Percentiles rank a stretch among this genome's conserved stretches.
Evolutionary conservation across 1,284 basidiomycete genomes (phyloP).

Genomic region (Heterobasidion irregulare): DNA sequence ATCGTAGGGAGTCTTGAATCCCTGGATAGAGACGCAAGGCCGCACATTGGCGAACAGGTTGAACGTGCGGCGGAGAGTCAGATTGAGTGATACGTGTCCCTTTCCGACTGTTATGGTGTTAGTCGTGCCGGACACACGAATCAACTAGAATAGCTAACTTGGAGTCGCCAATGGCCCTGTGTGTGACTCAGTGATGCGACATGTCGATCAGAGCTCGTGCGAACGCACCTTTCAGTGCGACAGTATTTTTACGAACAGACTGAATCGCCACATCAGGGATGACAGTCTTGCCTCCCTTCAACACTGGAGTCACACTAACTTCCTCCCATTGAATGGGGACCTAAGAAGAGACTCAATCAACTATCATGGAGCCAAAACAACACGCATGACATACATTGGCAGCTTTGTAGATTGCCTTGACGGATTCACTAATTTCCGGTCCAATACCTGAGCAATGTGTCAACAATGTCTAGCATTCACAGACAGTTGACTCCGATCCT

Average conservation of each 20-base stretch:
- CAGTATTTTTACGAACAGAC: slow-evolving; percentile 95
- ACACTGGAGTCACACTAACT: slow-evolving; percentile 90
- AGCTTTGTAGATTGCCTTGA: slow-evolving; percentile 89
- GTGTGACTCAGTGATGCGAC: slow-evolving; percentile 7
- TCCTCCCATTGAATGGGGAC: slow-evolving; percentile 99
- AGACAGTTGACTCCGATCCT: slow-evolving; percentile 16
- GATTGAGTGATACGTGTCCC: slow-evolving; percentile 97
- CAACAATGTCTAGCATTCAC: slow-evolving; percentile 5
- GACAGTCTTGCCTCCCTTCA: slow-evolving; percentile 93
- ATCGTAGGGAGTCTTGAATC: slow-evolving; percentile 98
- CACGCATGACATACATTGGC: slow-evolving; percentile 54
- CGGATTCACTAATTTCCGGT: slow-evolving; percentile 94
- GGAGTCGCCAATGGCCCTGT: slow-evolving; percentile 89
- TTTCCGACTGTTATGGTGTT: slow-evolving; percentile 72
- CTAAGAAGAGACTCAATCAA: slow-evolving; percentile 28
- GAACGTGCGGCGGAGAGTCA: slow-evolving; percentile 95
- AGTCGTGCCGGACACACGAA: neutral
- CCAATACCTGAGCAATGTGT: slow-evolving; percentile 72
- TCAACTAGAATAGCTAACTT: slow-evolving; percentile 41
- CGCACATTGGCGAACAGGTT: slow-evolving; percentile 98
- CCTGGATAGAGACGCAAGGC: slow-evolving; percentile 92
- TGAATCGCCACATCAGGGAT: slow-evolving; percentile 91
- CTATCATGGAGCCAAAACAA: slow-evolving; percentile 3
- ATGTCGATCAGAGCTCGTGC: neutral
- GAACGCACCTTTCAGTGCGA: slow-evolving; percentile 86